Base-by-base conservation (phyloP, 495 filamentous ascomycete species). In the Penicillium manginii region DNA sequence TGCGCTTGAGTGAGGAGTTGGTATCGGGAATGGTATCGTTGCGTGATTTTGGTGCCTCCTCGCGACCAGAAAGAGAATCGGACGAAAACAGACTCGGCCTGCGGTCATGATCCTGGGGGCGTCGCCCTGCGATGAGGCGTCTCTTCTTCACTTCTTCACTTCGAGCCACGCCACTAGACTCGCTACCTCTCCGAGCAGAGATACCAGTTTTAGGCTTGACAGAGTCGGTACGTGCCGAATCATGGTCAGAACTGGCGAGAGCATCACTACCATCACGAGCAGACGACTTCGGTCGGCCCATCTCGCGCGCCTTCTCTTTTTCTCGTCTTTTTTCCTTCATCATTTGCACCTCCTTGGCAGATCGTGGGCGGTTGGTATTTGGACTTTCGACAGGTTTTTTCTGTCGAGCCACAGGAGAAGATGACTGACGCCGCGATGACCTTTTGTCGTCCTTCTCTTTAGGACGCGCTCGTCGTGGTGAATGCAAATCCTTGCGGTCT, bases 401-500 rank as follows among this genome's bases (percentile, higher is more conserved):
- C 17, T 58, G 81, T 68, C 63, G 78, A 65, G 55, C 74, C 62
- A 56, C 82, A 62, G 75, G 84, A 71, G 61, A 86, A 69, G 56
- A 74, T 1, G 77, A 76, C 7, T 84, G 82, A 57, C 78, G 72
- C 58, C 79, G 81, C 29, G 67, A 74, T 8, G 67, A 55, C 45
- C 80, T 76, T 61, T 78, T 80, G 26, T 76, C 72, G n/a, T 83
- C 78, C 42, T 74, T 76, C 26, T 87, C 84, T 54, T 82, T 75
- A 4, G 84, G 81, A 21, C 83, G 84, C 15, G 84, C 80, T 46
- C 84, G 81, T 29, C 82, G 81, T 6, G 86, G 86, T 21, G 78
- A 71, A 62, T 65, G 47, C 6, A 74, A 69, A 17, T 67, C 62
- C 40, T 76, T 81, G 29, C 75, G 72, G 17, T 61, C 65, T 53